These are phyloP conservation scores for Talaromyces thailandensis DNA, from an alignment of 495 filamentous ascomycete genomes.

Conservation along the genomic window DNA sequence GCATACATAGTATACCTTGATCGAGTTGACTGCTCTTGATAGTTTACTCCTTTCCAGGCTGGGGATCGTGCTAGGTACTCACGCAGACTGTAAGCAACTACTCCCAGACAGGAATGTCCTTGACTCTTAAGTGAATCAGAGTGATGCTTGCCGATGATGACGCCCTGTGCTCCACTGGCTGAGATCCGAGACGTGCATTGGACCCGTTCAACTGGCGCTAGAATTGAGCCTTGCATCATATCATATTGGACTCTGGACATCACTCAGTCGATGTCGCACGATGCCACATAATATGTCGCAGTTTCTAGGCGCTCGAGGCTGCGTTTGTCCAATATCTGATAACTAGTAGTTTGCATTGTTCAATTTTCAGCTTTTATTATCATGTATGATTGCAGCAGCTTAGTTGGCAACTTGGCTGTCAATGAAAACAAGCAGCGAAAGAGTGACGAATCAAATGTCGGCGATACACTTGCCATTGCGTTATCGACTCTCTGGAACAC, in stretches of 20 bases:
- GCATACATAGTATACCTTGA: background rate
- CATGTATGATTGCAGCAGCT: background rate
- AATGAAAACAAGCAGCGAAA: too few species aligned
- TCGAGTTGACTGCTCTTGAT: background rate
- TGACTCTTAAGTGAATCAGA: background rate
- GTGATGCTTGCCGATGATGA: background rate
- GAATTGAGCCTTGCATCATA: conserved; percentile 4
- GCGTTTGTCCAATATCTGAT: background rate
- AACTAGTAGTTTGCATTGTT: background rate
- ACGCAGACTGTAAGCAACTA: background rate
- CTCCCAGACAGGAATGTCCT: background rate
- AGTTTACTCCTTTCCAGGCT: too few species aligned
- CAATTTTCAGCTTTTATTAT: background rate
- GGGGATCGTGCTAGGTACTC: too few species aligned
- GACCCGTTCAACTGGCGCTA: background rate
- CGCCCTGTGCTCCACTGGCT: background rate
- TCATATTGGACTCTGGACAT: background rate
- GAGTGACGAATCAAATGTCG: background rate
- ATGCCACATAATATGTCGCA: background rate
- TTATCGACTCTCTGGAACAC: background rate
- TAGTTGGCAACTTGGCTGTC: too few species aligned
- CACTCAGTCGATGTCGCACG: background rate
- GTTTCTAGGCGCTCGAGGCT: background rate
- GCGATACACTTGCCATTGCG: background rate
- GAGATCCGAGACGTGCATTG: conserved; percentile 5